Evolutionary conservation across 371 early-diverging fungal genomes (phyloP).

Genomic region (Thermomucor indicae-seudaticae): DNA sequence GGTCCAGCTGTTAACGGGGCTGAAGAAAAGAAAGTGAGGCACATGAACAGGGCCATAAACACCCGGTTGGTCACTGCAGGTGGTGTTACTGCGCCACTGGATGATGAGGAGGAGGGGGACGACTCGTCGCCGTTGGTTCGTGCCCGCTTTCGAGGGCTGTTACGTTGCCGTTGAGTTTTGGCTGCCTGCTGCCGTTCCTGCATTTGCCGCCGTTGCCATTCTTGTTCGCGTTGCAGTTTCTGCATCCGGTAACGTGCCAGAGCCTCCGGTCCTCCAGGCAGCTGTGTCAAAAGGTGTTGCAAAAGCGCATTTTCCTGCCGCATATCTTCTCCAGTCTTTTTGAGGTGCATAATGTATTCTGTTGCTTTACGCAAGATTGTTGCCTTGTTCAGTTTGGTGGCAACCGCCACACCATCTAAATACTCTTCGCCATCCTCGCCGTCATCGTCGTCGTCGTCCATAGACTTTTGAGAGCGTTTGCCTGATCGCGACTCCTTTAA

Average conservation of each 20-base stretch:
- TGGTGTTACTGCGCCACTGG: constrained; percentile 26
- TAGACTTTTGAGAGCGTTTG: constrained; percentile 33
- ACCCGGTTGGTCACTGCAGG: constrained; percentile 23
- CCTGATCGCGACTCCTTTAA: constrained; percentile 34
- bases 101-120: constrained; percentile 13
- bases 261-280: constrained; percentile 55
- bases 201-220: constrained; percentile 20
- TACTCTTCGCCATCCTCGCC: constrained; percentile 61
- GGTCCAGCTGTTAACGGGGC: constrained; percentile 40
- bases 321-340: constrained; percentile 54
- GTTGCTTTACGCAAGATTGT: constrained; percentile 85
- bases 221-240: constrained; percentile 32
- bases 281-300: constrained; percentile 41
- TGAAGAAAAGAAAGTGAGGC: constrained; percentile 38
- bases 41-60: constrained; percentile 44
- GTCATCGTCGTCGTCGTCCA: constrained; percentile 50
- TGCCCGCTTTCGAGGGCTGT: constrained; percentile 17
- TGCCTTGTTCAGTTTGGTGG: constrained; percentile 86
- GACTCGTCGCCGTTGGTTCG: constrained; percentile 19
- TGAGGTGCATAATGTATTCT: constrained; percentile 81
- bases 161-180: constrained; percentile 25
- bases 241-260: constrained; percentile 30
- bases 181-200: constrained; percentile 28
- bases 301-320: constrained; percentile 50
- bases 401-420: constrained; percentile 64